Percentiles rank a stretch among this genome's conserved stretches.
phyloP scores from a whole-genome alignment of 2,329 filamentous ascomycete species.

The Curvularia spicifera region DNA sequence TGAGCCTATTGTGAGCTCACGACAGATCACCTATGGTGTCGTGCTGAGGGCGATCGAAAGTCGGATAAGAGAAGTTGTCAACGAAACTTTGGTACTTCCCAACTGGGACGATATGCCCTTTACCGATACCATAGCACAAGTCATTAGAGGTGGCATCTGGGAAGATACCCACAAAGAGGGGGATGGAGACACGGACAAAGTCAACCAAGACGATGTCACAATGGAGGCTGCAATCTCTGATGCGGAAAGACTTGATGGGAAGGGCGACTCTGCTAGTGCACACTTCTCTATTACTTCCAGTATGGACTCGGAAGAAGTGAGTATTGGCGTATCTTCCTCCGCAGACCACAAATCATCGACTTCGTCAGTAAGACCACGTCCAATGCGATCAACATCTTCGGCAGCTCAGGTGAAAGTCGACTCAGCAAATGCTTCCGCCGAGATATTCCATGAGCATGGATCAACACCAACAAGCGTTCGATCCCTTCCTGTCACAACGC shows the following conservation, averaged over 20 bases:
- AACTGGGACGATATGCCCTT: constrained; percentile 98
- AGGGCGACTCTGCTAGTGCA: constrained; percentile 28
- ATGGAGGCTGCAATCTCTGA: constrained; percentile 24
- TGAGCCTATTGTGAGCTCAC: constrained; percentile 91
- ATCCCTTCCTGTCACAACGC: constrained; percentile 64
- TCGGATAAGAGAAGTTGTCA: constrained; percentile 90
- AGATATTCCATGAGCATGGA: constrained; percentile 59
- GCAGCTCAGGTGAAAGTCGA: constrained; percentile 72
- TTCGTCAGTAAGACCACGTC: constrained; percentile 54
- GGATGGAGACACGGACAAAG: constrained; percentile 22
- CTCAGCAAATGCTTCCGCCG: constrained; percentile 66
- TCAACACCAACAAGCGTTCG: constrained; percentile 69
- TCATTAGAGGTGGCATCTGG: constrained; percentile 87
- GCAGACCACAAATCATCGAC: constrained; percentile 29
- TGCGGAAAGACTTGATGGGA: constrained; percentile 30
- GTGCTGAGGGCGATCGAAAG: constrained; percentile 94
- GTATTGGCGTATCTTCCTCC: constrained; percentile 33
- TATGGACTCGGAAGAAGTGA: constrained; percentile 27
- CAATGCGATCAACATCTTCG: constrained; percentile 66
- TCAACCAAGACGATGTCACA: constrained; percentile 21
- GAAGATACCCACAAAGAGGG: constrained; percentile 41
- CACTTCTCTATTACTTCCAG: constrained; percentile 32
- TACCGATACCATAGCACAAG: constrained; percentile 77
- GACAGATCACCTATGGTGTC: constrained; percentile 92
- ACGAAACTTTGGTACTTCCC: constrained; percentile 87